Evolutionary conservation across 1,284 basidiomycete species (phyloP), one percentile per base, ranked within the genome.

Genomic region (Tilletiopsis washingtonensis): DNA sequence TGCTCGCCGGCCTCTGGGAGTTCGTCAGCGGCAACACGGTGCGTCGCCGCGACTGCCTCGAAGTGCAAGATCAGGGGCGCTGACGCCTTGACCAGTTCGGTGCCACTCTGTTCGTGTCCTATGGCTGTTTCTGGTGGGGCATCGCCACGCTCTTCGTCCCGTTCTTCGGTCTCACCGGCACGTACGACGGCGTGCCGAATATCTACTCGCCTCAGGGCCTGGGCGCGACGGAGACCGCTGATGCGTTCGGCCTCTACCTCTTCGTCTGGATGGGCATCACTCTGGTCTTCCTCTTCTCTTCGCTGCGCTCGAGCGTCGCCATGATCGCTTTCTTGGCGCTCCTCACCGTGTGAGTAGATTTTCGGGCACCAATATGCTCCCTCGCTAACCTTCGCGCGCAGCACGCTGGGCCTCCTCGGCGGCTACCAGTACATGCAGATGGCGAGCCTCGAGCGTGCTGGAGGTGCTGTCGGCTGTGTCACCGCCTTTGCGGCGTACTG

Each of bases 401-500:
- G n/a, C n/a, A n/a, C n/a, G n/a, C n/a, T n/a, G n/a, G n/a, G n/a
- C n/a, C n/a, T n/a, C n/a, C n/a, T n/a, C n/a, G n/a, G n/a, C n/a
- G n/a, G n/a, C n/a, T n/a, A n/a, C n/a, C n/a, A n/a, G n/a, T n/a
- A n/a, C n/a, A n/a, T n/a, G n/a, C n/a, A n/a, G n/a, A n/a, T n/a
- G n/a, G n/a, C 54, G 3, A 47, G 54, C 25, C 53, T 70, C 42
- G 51, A 47, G 49, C 61, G 41, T 17, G 65, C 57, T 17, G 57
- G 59, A 43, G 51, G 62, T 42, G 49, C 59, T n/a, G 61, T 58
- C 40, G 57, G 67, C 45, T 59, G 69, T 40, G 32, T 63, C 14
- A 67, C 64, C 37, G 59, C 66, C 7, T 62, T 62, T 15, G 57
- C 64, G 21, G 66, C 66, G n/a, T 69, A 59, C 29, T 72, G 78